Percentiles rank a stretch among this genome's conserved stretches.
These are phyloP conservation scores for Hemisphaericaspora nanyangensis DNA, from an alignment of 805 yeast genomes.

Conservation along the genomic window DNA sequence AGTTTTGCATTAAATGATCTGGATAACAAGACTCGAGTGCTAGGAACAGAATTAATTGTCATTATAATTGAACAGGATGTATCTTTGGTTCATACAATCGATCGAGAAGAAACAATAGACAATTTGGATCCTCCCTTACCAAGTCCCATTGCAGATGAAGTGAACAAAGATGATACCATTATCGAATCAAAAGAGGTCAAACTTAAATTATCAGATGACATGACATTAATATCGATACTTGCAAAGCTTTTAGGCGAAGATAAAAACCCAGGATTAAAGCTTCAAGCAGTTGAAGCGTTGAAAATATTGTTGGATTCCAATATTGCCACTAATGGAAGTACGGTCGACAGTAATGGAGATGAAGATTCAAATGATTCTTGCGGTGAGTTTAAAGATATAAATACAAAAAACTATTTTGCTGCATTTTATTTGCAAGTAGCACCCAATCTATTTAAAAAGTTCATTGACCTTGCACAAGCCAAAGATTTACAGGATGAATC, in stretches of 20 bases:
- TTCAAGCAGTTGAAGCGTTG: slow-evolving; percentile 82
- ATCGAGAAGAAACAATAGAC: slow-evolving; percentile 27
- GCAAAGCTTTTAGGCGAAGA: slow-evolving; percentile 61
- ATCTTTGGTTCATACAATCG: slow-evolving; percentile 45
- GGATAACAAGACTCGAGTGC: slow-evolving; percentile 47
- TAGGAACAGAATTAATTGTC: slow-evolving; percentile 78
- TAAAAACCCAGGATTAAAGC: slow-evolving; percentile 64
- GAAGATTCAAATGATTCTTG: slow-evolving; percentile 5
- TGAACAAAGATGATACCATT: slow-evolving; percentile 3
- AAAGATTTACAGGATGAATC: slow-evolving; percentile 4
- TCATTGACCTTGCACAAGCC: slow-evolving; percentile 32
- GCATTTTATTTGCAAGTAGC: slow-evolving; percentile 65
- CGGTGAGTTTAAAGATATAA: slow-evolving; percentile 28
- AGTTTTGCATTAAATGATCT: slow-evolving; percentile 64
- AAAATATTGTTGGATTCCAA: slow-evolving; percentile 66
- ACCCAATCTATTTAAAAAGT: slow-evolving; percentile 48
- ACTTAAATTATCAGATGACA: slow-evolving; percentile 47
- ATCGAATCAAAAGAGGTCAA: slow-evolving; percentile 14
- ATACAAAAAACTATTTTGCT: slow-evolving; percentile 45
- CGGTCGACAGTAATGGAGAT: slow-evolving; percentile 2
- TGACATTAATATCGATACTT: slow-evolving; percentile 53
- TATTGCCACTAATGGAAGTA: slow-evolving; percentile 17
- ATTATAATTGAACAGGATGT: slow-evolving; percentile 84
- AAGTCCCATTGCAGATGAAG: slow-evolving; percentile 8
- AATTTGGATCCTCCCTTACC: slow-evolving; percentile 22